A percentile compares a stretch with the other conserved stretches of the same genome.
These are phyloP conservation scores for Eimeria sp. DNA, from an alignment of 169 alveolate genomes.

Conservation along the genomic window DNA sequence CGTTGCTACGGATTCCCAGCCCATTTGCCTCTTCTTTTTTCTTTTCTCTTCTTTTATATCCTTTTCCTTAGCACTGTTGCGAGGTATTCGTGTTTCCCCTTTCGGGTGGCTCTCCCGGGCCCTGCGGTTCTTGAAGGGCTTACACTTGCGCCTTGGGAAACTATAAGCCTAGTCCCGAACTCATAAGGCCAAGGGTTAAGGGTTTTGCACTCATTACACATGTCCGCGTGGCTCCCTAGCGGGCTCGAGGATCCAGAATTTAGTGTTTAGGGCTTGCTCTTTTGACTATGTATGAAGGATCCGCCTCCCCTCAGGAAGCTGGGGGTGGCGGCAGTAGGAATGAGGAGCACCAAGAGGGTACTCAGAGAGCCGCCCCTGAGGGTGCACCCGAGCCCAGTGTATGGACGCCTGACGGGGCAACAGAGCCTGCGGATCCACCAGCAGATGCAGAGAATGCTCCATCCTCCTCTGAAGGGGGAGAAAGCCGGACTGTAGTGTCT, in stretches of 20 bases:
- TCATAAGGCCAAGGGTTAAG: background rate
- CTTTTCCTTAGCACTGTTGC: background rate
- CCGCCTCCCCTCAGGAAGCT: constrained; percentile 60
- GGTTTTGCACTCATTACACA: background rate
- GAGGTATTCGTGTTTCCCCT: background rate
- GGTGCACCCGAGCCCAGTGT: constrained; percentile 57
- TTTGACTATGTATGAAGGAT: constrained; percentile 65
- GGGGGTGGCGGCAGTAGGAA: constrained; percentile 54
- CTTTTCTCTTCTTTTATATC: background rate
- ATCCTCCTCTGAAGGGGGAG: constrained; percentile 10
- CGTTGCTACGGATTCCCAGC: constrained; percentile 9
- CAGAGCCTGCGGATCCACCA: constrained; percentile 57
- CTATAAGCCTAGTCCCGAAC: background rate
- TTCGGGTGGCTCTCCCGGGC: background rate
- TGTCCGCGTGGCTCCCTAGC: constrained; percentile 7
- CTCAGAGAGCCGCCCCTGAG: constrained; percentile 31
- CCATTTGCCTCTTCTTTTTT: background rate
- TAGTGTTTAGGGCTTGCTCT: constrained; percentile 28
- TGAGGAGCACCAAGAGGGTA: constrained; percentile 16
- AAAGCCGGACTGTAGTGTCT: constrained; percentile 22
- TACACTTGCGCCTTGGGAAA: background rate
- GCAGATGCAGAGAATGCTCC: constrained; percentile 39
- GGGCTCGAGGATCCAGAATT: constrained; percentile 5
- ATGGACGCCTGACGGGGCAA: constrained; percentile 69
- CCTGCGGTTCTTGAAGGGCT: constrained; percentile 14